Evolutionary conservation across 1,139 yeast species (phyloP).

Genomic region (Casaregolazyma lundiana): DNA sequence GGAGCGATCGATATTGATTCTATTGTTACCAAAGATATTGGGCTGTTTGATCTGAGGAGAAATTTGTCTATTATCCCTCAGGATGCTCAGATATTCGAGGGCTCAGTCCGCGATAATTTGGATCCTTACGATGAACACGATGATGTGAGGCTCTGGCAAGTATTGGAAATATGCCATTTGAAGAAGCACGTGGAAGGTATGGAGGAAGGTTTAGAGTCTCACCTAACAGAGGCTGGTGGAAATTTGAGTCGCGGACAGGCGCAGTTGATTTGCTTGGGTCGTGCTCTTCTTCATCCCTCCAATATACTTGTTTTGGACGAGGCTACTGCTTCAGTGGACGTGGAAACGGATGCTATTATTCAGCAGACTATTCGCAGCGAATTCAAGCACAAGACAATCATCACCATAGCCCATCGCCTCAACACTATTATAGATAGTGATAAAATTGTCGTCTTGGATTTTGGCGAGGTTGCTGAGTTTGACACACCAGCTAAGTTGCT

Average conservation of each 20-base stretch:
- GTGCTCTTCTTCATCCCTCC: constrained; percentile 73
- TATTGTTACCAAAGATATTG: constrained; percentile 52
- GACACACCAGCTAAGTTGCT: constrained; percentile 56
- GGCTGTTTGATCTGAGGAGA: constrained; percentile 54
- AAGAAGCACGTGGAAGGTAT: constrained; percentile 63
- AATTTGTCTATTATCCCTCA: constrained; percentile 68
- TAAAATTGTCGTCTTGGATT: constrained; percentile 58
- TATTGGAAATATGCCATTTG: constrained; percentile 78
- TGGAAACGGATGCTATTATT: constrained; percentile 68
- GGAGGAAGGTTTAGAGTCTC: constrained; percentile 38
- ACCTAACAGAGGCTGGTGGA: constrained; percentile 62
- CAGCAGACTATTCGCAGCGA: constrained; percentile 67
- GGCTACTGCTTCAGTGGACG: constrained; percentile 83
- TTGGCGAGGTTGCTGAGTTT: constrained; percentile 64
- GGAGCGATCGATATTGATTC: constrained; percentile 59
- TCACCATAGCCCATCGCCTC: constrained; percentile 77
- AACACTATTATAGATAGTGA: constrained; percentile 81
- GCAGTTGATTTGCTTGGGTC: constrained; percentile 68
- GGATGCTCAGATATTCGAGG: constrained; percentile 68
- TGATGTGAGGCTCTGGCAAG: constrained; percentile 55
- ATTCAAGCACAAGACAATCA: constrained; percentile 60
- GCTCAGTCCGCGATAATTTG: constrained; percentile 58
- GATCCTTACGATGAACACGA: constrained; percentile 44
- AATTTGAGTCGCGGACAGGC: constrained; percentile 76
- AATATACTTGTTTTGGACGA: constrained; percentile 69